phyloP scores from a whole-genome alignment of 1,284 basidiomycete genomes.

The Tausonia pullulans region DNA sequence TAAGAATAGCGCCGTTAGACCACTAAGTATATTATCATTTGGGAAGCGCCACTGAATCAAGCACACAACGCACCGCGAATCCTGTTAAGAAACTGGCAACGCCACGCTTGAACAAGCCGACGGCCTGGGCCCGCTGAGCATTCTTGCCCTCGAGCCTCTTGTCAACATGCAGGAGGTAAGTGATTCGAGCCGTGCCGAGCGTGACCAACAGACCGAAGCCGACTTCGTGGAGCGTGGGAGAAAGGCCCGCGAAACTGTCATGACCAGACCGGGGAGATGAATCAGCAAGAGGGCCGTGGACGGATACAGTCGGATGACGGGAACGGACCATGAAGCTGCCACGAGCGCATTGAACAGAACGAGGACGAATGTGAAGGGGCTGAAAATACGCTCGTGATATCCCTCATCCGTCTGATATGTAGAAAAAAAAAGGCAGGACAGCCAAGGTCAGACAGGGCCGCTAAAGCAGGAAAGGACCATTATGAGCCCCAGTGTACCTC shows the following conservation, averaged over 20 bases:
- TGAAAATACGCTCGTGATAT: background rate
- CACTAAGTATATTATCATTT: too few relatives aligned
- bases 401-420: background rate
- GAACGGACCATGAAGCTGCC: background rate
- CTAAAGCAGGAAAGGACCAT: background rate
- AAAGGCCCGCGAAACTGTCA: background rate
- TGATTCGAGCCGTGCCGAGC: background rate
- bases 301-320: background rate
- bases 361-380: background rate
- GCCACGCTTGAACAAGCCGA: background rate
- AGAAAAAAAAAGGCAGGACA: background rate
- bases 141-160: background rate
- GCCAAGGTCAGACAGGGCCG: background rate
- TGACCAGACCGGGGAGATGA: background rate
- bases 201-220: conserved; percentile 2
- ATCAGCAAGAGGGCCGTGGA: background rate
- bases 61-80: background rate
- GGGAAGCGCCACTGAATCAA: too few relatives aligned
- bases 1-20: too few relatives aligned
- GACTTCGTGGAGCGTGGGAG: background rate
- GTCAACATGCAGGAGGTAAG: background rate
- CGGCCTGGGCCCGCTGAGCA: background rate
- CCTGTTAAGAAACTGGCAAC: background rate
- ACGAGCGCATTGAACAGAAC: background rate
- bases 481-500: background rate